A percentile compares a stretch with the other conserved stretches of the same genome.
Evolutionary conservation across 2,329 filamentous ascomycete species (phyloP).

Genomic region (Botrytis porri): DNA sequence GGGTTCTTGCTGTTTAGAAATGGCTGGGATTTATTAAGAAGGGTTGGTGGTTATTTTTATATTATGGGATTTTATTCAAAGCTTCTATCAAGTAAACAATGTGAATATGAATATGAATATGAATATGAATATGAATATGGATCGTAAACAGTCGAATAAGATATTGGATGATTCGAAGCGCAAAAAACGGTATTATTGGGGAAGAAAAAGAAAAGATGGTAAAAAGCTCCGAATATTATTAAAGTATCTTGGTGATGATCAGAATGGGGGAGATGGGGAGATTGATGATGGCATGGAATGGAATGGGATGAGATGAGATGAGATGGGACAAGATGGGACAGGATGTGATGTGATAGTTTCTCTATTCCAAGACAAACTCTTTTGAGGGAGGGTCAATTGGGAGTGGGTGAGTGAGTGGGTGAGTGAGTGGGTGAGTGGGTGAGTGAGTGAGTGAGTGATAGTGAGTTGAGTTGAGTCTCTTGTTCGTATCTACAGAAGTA

Average conservation of each 20-base stretch:
- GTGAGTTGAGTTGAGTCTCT: not conserved
- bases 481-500: not conserved
- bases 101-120: not conserved
- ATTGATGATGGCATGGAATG: not conserved
- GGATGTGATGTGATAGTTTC: not conserved
- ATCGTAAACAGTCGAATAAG: not conserved
- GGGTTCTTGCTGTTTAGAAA: conserved; percentile 20
- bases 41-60: conserved; percentile 8
- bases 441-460: not conserved
- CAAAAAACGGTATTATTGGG: not conserved
- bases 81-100: not conserved
- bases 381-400: not conserved
- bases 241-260: not conserved
- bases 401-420: not conserved
- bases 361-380: not conserved
- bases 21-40: conserved; percentile 11
- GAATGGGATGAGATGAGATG: not conserved
- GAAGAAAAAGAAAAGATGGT: not conserved
- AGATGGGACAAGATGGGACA: not conserved
- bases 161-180: not conserved
- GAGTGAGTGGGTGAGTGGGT: not conserved
- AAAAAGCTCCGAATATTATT: not conserved
- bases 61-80: not conserved
- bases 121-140: not conserved
- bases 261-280: not conserved